Conservation (phyloP, 208 protist genomes). For the Trypanosomatidae sp. region DNA sequence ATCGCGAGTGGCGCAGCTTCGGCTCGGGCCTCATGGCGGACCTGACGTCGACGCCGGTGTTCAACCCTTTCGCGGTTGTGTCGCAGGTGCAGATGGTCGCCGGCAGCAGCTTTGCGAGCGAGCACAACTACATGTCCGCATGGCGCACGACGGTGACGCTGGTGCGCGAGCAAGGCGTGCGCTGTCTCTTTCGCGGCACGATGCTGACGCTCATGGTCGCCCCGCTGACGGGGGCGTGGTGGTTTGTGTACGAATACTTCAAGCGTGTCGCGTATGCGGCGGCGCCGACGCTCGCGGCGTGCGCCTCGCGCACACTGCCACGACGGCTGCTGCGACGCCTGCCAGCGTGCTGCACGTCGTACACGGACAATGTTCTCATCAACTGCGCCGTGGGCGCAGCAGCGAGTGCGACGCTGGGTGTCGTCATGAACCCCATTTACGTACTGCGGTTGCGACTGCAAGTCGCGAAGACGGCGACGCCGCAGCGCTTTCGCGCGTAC, state of each 20-base stretch:
- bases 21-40: conserved; percentile 56
- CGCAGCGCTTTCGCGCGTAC: conserved; percentile 26
- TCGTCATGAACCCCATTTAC: conserved; percentile 73
- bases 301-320: conserved; percentile 9
- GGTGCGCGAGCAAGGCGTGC: conserved; percentile 34
- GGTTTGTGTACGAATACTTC: conserved; percentile 68
- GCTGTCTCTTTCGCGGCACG: conserved; percentile 55
- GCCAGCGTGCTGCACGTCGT: conserved; percentile 31
- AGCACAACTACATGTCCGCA: conserved; percentile 66
- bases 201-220: conserved; percentile 51
- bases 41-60: conserved; percentile 43
- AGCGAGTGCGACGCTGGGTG: conserved; percentile 39
- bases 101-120: conserved; percentile 26
- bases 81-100: conserved; percentile 82
- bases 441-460: conserved; percentile 66
- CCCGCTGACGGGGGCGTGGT: conserved; percentile 68
- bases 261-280: conserved; percentile 38
- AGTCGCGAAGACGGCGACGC: conserved; percentile 15
- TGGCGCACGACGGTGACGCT: conserved; percentile 38
- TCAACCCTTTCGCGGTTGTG: conserved; percentile 70
- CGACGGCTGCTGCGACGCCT: conserved; percentile 6
- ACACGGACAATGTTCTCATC: conserved; percentile 56
- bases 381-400: conserved; percentile 48
- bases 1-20: conserved; percentile 55
- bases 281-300: conserved; percentile 9